These are phyloP conservation scores for Sporobolomyces roseus DNA, from an alignment of 768 basidiomycete species.

Conservation along the genomic window DNA sequence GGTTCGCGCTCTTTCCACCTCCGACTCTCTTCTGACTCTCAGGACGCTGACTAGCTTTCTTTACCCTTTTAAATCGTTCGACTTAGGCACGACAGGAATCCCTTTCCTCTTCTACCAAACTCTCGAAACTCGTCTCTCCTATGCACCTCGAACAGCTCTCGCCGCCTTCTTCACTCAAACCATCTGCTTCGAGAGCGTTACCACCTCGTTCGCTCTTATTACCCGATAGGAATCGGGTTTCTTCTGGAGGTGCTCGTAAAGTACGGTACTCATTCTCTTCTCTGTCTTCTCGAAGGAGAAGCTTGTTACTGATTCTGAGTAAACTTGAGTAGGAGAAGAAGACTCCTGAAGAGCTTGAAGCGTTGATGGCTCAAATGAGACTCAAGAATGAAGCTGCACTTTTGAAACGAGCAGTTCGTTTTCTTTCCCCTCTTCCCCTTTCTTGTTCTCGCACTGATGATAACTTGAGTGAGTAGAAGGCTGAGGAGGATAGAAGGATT, in stretches of 20 bases:
- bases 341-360: constrained; percentile 24
- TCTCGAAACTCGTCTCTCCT: too few relatives aligned
- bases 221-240: constrained; percentile 1
- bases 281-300: neutral
- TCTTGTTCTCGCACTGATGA: neutral
- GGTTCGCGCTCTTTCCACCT: too few relatives aligned
- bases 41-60: too few relatives aligned
- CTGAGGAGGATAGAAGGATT: constrained; percentile 6
- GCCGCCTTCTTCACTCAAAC: too few relatives aligned
- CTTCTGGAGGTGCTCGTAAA: constrained; percentile 2
- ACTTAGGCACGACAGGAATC: too few relatives aligned
- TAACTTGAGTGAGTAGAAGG: constrained; percentile 16
- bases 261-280: neutral
- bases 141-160: too few relatives aligned
- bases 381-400: constrained; percentile 14
- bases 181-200: too few relatives aligned
- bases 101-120: too few relatives aligned
- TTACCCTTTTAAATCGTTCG: too few relatives aligned
- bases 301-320: too few relatives aligned
- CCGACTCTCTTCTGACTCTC: neutral
- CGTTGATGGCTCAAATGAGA: constrained; percentile 25
- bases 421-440: neutral
- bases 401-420: constrained; percentile 1
- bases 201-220: too few relatives aligned
- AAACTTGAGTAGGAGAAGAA: constrained; percentile 31